These are phyloP conservation scores for Nyctanthes arbortristis DNA, from an alignment of 257 asterid species.

Conservation along the genomic window DNA sequence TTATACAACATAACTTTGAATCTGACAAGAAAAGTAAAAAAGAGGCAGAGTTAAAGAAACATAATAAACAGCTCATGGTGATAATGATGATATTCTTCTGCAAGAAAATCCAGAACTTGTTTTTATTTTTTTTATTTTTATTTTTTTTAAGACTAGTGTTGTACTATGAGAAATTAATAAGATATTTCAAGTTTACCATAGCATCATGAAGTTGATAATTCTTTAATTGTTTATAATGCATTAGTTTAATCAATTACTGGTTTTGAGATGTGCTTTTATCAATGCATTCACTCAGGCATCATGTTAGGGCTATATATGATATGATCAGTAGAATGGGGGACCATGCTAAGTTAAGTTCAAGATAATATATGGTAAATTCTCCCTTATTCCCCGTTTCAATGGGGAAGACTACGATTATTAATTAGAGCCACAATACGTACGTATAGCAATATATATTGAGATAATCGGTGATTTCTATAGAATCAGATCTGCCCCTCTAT, in stretches of 20 bases:
- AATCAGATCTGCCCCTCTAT: too few species aligned
- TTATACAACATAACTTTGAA: too few species aligned
- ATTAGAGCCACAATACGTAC: too few species aligned
- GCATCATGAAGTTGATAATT: too few species aligned
- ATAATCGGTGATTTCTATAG: too few species aligned
- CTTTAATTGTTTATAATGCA: background rate
- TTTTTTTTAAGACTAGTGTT: background rate
- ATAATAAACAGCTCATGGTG: background rate
- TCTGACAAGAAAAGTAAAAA: background rate
- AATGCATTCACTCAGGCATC: slow-evolving; percentile 21
- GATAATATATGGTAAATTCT: too few species aligned
- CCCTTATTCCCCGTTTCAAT: too few species aligned
- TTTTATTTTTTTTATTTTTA: too few species aligned
- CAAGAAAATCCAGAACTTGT: background rate
- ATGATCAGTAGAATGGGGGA: slow-evolving; percentile 26
- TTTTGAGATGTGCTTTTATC: slow-evolving; percentile 14
- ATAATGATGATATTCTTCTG: background rate
- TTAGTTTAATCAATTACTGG: background rate
- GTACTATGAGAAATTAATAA: background rate
- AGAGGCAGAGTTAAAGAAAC: background rate
- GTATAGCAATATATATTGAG: too few species aligned
- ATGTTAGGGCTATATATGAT: slow-evolving; percentile 41
- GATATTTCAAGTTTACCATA: background rate
- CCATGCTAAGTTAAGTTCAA: slow-evolving; percentile 29
- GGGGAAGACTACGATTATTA: too few species aligned